Evolutionary conservation across 352 stramenopile species (phyloP), one percentile per base, ranked within the genome.

Genomic region (Phytopythium kandeliae): DNA sequence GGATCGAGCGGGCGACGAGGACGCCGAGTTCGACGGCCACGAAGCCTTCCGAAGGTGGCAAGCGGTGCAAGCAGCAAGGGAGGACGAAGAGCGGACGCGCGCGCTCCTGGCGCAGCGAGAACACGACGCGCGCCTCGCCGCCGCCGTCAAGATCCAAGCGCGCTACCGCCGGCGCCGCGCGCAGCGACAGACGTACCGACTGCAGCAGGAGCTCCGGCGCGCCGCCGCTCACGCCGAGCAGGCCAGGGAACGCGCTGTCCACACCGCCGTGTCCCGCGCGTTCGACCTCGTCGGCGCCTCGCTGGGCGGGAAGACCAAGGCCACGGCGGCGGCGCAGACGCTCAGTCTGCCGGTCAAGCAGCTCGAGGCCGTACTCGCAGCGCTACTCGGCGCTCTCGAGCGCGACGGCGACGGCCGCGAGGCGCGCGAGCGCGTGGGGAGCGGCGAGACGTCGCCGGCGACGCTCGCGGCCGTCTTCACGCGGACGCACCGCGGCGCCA

Each of bases 1-100:
- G 28, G 28, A 9, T 4, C 28, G 4, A 10, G 28, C 28, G 28
- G 63, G 78, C 4, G 73, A 72, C 9, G 45, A 65, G 9, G 55
- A 58, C 28, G 65, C 67, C 6, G 61, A 71, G 22, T 89, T 83
- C 31, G 77, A 90, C 46, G 74, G 56, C 1, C 85, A 79, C 31
- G 79, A 86, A 36, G 45, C 65, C 10, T 93, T 91, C 55, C 71
- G 78, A 13, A 71, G 69, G 17, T 90, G 82, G 76, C 82, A 93
- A 60, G 61, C 68, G 3, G 49, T 62, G 37, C 70, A 86, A 45
- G 82, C 74, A 0, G 64, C 78, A 50, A 48, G 67, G 10, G 76
- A 91, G 6, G 78, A 93, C 51, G 38, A 48, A 2, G 42, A 38
- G 17, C 65, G 73, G 0, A 34, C 62, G 5, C 46, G 62, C 13